Conservation (phyloP, 78 protist genomes). For the Tieghemostelium lacteum region DNA sequence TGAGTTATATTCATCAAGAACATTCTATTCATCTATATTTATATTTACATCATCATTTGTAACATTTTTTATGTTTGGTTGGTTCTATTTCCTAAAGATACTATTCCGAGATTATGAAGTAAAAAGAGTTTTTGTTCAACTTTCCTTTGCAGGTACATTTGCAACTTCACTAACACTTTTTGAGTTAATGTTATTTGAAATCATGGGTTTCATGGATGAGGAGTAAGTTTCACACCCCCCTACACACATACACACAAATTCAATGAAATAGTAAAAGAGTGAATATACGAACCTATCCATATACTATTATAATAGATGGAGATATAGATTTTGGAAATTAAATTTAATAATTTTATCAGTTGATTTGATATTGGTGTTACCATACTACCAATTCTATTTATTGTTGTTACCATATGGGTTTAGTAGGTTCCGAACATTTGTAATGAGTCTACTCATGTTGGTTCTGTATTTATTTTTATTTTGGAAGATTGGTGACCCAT, state of each 20-base stretch:
- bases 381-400: constrained; percentile 80
- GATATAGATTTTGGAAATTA: constrained; percentile 80
- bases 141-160: constrained; percentile 76
- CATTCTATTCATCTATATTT: no score
- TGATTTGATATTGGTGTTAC: constrained; percentile 59
- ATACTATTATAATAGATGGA: constrained; percentile 26
- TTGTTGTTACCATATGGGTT: constrained; percentile 36
- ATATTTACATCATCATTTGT: no score
- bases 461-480: constrained; percentile 64
- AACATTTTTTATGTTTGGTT: constrained; percentile 68
- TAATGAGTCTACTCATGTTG: constrained; percentile 30
- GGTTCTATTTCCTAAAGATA: constrained; percentile 76
- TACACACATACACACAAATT: background rate
- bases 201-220: constrained; percentile 81
- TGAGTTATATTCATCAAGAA: no score
- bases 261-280: background rate
- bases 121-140: constrained; percentile 68
- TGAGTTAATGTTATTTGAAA: constrained; percentile 90
- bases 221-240: constrained; percentile 16
- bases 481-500: constrained; percentile 89
- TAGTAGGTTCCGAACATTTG: constrained; percentile 7
- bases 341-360: constrained; percentile 59
- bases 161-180: constrained; percentile 87
- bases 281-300: background rate
- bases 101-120: constrained; percentile 81